These are phyloP conservation scores for Psilocybe cyanescens DNA, from an alignment of 768 basidiomycete genomes.

Conservation along the genomic window DNA sequence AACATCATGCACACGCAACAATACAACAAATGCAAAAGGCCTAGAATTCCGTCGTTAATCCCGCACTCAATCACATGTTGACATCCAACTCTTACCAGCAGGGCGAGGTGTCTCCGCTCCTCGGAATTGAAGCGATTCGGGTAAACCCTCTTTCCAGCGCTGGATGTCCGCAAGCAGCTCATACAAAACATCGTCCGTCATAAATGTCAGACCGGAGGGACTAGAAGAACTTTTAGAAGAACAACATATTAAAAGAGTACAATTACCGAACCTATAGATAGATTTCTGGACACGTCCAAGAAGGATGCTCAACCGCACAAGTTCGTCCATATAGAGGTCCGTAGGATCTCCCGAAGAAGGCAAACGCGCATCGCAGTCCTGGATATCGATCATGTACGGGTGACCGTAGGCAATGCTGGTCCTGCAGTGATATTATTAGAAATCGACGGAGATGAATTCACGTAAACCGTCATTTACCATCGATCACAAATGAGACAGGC, in stretches of 20 bases:
- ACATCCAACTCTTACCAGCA: constrained; percentile 56
- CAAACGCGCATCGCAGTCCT: constrained; percentile 93
- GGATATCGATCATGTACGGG: constrained; percentile 94
- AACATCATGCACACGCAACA: constrained; percentile 95
- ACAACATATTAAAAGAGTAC: not conserved
- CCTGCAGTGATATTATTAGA: constrained; percentile 44
- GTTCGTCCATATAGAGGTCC: constrained; percentile 86
- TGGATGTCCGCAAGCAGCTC: constrained; percentile 67
- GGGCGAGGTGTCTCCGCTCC: constrained; percentile 68
- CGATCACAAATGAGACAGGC: constrained; percentile 94
- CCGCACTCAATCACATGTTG: not conserved
- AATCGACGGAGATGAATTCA: constrained; percentile 7
- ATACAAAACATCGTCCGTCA: constrained; percentile 80
- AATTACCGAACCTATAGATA: constrained; percentile 73
- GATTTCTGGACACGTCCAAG: constrained; percentile 92
- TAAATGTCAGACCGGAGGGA: constrained; percentile 85
- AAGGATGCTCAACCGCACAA: constrained; percentile 89
- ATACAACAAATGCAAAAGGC: constrained; percentile 86
- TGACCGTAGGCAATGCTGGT: constrained; percentile 89
- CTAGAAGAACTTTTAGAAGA: constrained; percentile 37
- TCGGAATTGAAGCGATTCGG: constrained; percentile 75
- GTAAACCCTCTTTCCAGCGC: constrained; percentile 79
- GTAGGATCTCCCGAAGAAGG: constrained; percentile 85
- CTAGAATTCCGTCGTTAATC: constrained; percentile 37
- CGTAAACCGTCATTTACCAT: constrained; percentile 58